Conservation (phyloP, 192 early-diverging fungal species). For the Rhizophagus prolifer region DNA sequence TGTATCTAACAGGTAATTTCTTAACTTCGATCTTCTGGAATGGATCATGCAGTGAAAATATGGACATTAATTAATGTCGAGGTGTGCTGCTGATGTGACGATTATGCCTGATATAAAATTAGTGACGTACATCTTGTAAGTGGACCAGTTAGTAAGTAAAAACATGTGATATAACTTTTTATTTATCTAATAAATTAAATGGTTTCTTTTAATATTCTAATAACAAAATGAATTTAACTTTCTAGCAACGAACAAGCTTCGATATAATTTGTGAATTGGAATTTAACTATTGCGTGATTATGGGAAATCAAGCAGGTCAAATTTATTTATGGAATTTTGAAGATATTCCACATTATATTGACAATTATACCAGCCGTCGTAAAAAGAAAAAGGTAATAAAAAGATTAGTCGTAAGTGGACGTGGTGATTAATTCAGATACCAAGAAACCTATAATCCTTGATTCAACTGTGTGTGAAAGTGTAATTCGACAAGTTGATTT, state of each 20-base stretch:
- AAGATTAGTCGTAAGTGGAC: not conserved
- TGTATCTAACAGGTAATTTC: slow-evolving; percentile 21
- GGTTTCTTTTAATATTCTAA: not conserved
- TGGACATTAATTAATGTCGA: slow-evolving; percentile 24
- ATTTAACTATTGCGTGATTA: not conserved
- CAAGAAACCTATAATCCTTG: not conserved
- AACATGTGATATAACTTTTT: not conserved
- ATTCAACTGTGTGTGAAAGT: not conserved
- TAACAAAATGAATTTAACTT: not conserved
- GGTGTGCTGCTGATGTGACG: slow-evolving; percentile 16
- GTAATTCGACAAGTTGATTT: slow-evolving; percentile 23
- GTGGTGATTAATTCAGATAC: no score
- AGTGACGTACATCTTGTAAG: slow-evolving; percentile 4
- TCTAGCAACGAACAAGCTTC: slow-evolving; percentile 21
- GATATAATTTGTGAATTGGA: slow-evolving; percentile 30
- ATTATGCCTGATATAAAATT: slow-evolving; percentile 19
- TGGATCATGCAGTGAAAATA: no score
- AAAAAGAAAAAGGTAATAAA: not conserved
- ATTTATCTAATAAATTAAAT: not conserved
- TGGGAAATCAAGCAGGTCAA: slow-evolving; percentile 22
- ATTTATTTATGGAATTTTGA: slow-evolving; percentile 23
- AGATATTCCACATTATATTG: slow-evolving; percentile 17
- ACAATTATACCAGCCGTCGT: slow-evolving; percentile 3
- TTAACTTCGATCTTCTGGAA: slow-evolving; percentile 17
- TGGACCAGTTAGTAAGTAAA: slow-evolving; percentile 7